A percentile compares a stretch with the other conserved stretches of the same genome.
phyloP scores from a whole-genome alignment of 2,329 filamentous ascomycete genomes.

The Ophiostoma fasciatum region DNA sequence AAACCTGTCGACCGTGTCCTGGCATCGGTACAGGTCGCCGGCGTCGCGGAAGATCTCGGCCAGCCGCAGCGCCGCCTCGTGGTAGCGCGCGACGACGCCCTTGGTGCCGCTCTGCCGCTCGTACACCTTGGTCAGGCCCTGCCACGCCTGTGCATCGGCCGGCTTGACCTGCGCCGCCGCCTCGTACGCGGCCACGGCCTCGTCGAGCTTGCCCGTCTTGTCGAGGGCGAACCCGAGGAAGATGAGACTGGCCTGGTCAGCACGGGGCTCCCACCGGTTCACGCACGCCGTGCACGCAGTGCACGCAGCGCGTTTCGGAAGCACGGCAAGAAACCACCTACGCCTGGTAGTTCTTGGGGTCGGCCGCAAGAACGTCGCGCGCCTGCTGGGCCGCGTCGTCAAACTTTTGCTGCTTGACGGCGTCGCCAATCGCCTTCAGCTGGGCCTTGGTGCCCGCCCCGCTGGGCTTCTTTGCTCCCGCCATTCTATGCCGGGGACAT shows the following conservation, averaged over 20 bases:
- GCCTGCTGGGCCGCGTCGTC: conserved; percentile 59
- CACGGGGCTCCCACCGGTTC: too few species aligned
- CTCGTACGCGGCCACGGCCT: conserved; percentile 63
- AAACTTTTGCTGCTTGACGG: conserved; percentile 65
- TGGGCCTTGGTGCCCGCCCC: conserved; percentile 47
- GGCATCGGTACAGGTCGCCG: conserved; percentile 48
- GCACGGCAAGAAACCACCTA: conserved; percentile 25
- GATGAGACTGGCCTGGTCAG: conserved; percentile 34
- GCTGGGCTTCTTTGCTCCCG: conserved; percentile 11
- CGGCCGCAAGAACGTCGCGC: conserved; percentile 51
- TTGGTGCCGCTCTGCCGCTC: conserved; percentile 60
- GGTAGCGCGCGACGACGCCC: conserved; percentile 55
- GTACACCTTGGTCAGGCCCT: conserved; percentile 75
- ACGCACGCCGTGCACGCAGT: too few species aligned
- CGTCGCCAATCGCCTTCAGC: conserved; percentile 67
- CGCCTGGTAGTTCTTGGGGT: conserved; percentile 71
- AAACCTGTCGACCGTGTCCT: conserved; percentile 65
- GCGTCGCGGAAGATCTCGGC: conserved; percentile 58
- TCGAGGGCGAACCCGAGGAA: conserved; percentile 78
- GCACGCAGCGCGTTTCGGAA: neutral
- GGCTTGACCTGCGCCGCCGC: conserved; percentile 58
- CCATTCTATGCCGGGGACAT: conserved; percentile 3
- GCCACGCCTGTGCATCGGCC: conserved; percentile 73
- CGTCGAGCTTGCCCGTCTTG: conserved; percentile 54
- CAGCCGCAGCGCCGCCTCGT: conserved; percentile 55